Percentiles rank a stretch among this genome's conserved stretches.
Conservation (phyloP, 192 early-diverging fungal genomes). For the Jimgerdemannia lactiflua region DNA sequence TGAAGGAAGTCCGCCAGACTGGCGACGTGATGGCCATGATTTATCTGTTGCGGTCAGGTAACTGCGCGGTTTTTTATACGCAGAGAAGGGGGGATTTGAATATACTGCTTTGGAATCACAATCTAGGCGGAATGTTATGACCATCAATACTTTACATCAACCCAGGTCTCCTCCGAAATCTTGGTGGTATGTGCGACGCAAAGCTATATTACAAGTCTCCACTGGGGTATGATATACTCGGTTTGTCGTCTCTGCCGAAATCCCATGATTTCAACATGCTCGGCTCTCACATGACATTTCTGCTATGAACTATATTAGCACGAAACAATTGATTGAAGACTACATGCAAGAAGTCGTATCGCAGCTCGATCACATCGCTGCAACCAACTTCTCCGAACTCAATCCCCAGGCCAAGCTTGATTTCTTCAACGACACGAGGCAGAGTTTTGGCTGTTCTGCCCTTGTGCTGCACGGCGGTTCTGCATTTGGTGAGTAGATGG, state of each 20-base stretch:
- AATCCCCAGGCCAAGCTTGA: slow-evolving; percentile 55
- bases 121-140: not conserved
- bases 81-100: no score
- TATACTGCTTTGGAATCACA: no score
- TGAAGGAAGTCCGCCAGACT: slow-evolving; percentile 40
- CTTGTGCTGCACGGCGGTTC: slow-evolving; percentile 71
- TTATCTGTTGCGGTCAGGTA: slow-evolving; percentile 58
- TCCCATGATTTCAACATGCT: not conserved
- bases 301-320: slow-evolving; percentile 27
- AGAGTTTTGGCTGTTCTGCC: slow-evolving; percentile 74
- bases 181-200: slow-evolving; percentile 68
- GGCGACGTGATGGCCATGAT: slow-evolving; percentile 57
- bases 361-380: slow-evolving; percentile 54
- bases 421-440: slow-evolving; percentile 71
- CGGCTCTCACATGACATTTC: not conserved
- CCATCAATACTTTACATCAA: not conserved
- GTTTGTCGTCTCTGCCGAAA: not conserved
- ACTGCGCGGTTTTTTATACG: no score
- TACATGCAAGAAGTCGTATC: slow-evolving; percentile 69
- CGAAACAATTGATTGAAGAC: slow-evolving; percentile 74
- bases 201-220: slow-evolving; percentile 56
- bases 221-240: slow-evolving; percentile 39
- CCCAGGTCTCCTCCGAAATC: slow-evolving; percentile 64
- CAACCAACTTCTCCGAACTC: slow-evolving; percentile 34
- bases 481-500: slow-evolving; percentile 54